Conservation (phyloP, 441 rosid genomes). For the Jatropha multifida region DNA sequence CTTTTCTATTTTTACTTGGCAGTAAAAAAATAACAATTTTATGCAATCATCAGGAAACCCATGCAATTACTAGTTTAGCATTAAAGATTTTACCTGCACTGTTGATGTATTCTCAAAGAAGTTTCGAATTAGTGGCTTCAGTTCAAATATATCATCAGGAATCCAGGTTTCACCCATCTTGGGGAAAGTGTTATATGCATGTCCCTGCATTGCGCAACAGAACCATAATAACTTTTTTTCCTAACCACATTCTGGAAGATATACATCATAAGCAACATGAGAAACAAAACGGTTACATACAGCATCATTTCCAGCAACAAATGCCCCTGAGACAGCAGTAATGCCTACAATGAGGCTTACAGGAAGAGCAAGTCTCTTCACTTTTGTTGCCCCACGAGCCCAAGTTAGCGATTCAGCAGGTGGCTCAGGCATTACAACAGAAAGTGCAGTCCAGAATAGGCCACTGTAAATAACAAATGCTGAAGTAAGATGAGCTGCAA, state of each 20-base stretch:
- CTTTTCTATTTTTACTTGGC: neutral
- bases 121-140: constrained; percentile 82
- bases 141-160: constrained; percentile 65
- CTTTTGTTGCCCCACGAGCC: constrained; percentile 82
- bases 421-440: constrained; percentile 93
- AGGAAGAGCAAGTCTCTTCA: constrained; percentile 81
- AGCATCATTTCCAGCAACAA: constrained; percentile 98
- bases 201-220: constrained; percentile 52
- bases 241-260: neutral
- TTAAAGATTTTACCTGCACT: constrained; percentile 61
- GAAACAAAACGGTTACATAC: constrained; percentile 36
- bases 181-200: constrained; percentile 84
- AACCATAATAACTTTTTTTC: constrained; percentile 1
- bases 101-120: constrained; percentile 85
- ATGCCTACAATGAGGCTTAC: constrained; percentile 75
- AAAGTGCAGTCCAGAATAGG: constrained; percentile 91
- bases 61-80: neutral
- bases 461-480: constrained; percentile 88
- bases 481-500: constrained; percentile 93
- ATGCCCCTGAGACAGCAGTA: constrained; percentile 90
- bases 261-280: neutral
- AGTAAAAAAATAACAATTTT: neutral
- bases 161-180: constrained; percentile 94
- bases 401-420: constrained; percentile 79
- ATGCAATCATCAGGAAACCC: neutral